Conservation (phyloP, 73 alveolate species). For the Paramecium bursaria region DNA sequence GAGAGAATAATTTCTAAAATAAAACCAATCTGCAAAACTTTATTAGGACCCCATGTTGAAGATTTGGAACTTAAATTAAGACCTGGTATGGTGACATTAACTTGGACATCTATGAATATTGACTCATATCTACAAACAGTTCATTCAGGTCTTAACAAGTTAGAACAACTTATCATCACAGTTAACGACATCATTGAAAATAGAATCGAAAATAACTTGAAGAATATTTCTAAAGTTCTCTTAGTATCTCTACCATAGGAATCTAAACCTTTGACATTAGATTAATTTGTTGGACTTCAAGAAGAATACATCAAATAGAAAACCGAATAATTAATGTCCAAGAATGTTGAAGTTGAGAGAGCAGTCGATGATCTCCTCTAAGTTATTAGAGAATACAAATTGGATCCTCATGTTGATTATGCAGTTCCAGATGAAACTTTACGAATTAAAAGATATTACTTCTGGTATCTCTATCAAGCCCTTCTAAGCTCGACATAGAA, state of each 20-base stretch:
- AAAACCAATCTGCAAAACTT: constrained; percentile 97
- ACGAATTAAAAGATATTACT: constrained; percentile 99
- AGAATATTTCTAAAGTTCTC: constrained; percentile 97
- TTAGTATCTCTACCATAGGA: constrained; percentile 98
- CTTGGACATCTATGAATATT: constrained; percentile 99
- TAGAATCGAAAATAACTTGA: constrained; percentile 99
- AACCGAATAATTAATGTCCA: constrained; percentile 95
- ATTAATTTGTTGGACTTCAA: constrained; percentile 98
- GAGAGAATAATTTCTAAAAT: constrained; percentile 98
- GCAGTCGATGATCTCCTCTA: constrained; percentile 99
- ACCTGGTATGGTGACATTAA: constrained; percentile 99
- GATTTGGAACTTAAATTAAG: constrained; percentile 98
- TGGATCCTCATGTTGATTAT: constrained; percentile 99
- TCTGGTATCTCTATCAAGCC: constrained; percentile 99
- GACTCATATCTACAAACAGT: constrained; percentile 98
- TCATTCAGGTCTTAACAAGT: constrained; percentile 96
- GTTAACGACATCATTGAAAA: constrained; percentile 99
- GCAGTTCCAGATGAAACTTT: constrained; percentile 97
- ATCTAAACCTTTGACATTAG: constrained; percentile 96
- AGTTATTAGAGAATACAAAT: constrained; percentile 97
- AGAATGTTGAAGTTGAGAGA: constrained; percentile 99
- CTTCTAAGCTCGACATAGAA: constrained; percentile 99
- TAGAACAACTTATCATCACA: constrained; percentile 98
- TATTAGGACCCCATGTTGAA: constrained; percentile 99
- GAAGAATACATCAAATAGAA: constrained; percentile 95